Percentiles rank a stretch among this genome's conserved stretches.
Evolutionary conservation across 495 filamentous ascomycete species (phyloP).

Genomic region (Chlorociboria aeruginascens): DNA sequence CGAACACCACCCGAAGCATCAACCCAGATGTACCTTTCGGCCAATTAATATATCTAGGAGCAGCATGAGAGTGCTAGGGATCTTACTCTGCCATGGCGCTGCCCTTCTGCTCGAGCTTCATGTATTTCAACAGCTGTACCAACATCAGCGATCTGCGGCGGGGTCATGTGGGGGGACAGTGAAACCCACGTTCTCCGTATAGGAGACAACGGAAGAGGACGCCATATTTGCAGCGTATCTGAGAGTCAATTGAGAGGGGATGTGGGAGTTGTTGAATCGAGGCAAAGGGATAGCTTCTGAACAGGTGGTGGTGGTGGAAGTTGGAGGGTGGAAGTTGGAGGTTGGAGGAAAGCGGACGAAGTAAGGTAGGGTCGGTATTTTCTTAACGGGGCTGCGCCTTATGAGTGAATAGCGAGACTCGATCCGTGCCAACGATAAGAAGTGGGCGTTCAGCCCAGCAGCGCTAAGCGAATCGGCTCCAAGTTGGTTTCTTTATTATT

Average conservation of each 20-base stretch:
- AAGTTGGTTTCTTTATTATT: too few relatives aligned
- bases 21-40: slow-evolving; percentile 79
- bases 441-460: too few relatives aligned
- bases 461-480: too few relatives aligned
- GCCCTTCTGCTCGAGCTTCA: slow-evolving; percentile 81
- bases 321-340: not conserved
- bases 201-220: slow-evolving; percentile 49
- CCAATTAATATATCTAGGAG: not conserved
- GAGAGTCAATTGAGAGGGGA: slow-evolving; percentile 21
- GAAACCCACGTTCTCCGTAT: slow-evolving; percentile 58
- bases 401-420: too few relatives aligned
- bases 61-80: not conserved
- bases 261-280: not conserved
- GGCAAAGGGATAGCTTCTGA: slow-evolving; percentile 17
- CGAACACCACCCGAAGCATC: slow-evolving; percentile 66
- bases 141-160: slow-evolving; percentile 6
- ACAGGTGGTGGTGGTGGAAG: not conserved
- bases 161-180: slow-evolving; percentile 12
- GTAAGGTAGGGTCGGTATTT: too few relatives aligned
- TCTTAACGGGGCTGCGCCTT: too few relatives aligned
- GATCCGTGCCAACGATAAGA: too few relatives aligned
- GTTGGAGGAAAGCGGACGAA: not conserved
- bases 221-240: slow-evolving; percentile 37
- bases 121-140: slow-evolving; percentile 77
- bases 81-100: slow-evolving; percentile 74